Evolutionary conservation across 208 protist species (phyloP).

Genomic region (Leishmania aethiopica): DNA sequence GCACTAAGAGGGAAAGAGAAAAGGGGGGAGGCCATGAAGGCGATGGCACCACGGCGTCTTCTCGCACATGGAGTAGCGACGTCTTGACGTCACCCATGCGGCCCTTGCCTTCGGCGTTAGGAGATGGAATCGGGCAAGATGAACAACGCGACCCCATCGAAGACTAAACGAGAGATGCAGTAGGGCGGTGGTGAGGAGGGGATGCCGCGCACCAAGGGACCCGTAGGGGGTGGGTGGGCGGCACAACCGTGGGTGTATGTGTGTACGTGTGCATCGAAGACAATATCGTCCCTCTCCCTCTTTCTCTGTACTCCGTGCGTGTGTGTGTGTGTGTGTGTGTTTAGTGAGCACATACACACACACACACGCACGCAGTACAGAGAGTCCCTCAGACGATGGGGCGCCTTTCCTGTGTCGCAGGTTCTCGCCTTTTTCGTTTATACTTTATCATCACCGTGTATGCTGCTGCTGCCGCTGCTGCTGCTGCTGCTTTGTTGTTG

Average conservation of each 20-base stretch:
- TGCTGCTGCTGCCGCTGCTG: too few species aligned
- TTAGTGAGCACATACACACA: not conserved
- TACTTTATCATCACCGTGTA: too few species aligned
- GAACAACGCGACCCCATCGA: not conserved
- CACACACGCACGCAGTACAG: not conserved
- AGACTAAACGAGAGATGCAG: not conserved
- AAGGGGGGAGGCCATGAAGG: not conserved
- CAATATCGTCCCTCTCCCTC: too few species aligned
- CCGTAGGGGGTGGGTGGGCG: not conserved
- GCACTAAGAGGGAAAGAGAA: not conserved
- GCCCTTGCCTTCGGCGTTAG: not conserved
- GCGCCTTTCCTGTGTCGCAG: too few species aligned
- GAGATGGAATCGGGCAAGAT: not conserved
- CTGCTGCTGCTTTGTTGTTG: too few species aligned
- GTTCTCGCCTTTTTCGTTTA: too few species aligned
- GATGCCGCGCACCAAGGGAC: not conserved
- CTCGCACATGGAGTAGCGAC: not conserved
- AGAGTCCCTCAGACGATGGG: not conserved
- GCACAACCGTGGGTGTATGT: not conserved
- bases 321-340: too few species aligned
- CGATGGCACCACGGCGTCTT: not conserved
- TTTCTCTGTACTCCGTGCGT: too few species aligned
- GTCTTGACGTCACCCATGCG: not conserved
- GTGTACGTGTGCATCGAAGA: not conserved
- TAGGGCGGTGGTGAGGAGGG: not conserved